Evolutionary conservation across 179 eudicot species (phyloP), one percentile per base, ranked within the genome.

Genomic region (Sideroxylon spinosum): DNA sequence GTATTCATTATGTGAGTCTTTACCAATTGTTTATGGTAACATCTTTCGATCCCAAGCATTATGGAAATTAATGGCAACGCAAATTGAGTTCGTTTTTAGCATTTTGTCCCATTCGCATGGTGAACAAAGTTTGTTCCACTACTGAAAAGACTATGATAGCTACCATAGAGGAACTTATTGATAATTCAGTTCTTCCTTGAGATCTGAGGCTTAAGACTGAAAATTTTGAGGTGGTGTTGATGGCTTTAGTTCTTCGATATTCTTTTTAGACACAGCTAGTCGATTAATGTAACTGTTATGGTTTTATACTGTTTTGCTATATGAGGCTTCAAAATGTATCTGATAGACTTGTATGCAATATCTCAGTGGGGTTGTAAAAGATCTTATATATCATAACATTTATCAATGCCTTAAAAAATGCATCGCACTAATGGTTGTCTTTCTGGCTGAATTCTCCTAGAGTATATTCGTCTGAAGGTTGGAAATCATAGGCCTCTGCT

Each of bases 251-350:
- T 1, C 19, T 37, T 37, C 5, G 44, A 37, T 37, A 3, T 37
- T 37, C 44, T 37, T 37, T 37, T 37, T 37, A 37, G 44, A 37
- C 48, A 17, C 6, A 0, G 13, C 28, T 53, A 8, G n/a, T 17
- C 16, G 3, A 37, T 37, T 37, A 37, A 37, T 74, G 22, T 8
- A 32, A 20, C 52, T 4, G 55, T 75, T 17, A 20, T 44, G 56
- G 52, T 37, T 37, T 75, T 60, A 19, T 61, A 10, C 16, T 60
- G n/a, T 60, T 49, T 37, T 46, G 57, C 9, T 74, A 55, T 17
- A 50, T 56, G 49, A 56, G 26, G 16, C 76, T 73, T 8, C 16
- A 10, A 73, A 57, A 71, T 23, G 9, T 73, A 57, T n/a, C 76
- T 57, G 48, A 20, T 44, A 29, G 62, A 44, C 56, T 23, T 70